Evolutionary conservation across 2,329 filamentous ascomycete species (phyloP).

Genomic region (Alternaria longipes): DNA sequence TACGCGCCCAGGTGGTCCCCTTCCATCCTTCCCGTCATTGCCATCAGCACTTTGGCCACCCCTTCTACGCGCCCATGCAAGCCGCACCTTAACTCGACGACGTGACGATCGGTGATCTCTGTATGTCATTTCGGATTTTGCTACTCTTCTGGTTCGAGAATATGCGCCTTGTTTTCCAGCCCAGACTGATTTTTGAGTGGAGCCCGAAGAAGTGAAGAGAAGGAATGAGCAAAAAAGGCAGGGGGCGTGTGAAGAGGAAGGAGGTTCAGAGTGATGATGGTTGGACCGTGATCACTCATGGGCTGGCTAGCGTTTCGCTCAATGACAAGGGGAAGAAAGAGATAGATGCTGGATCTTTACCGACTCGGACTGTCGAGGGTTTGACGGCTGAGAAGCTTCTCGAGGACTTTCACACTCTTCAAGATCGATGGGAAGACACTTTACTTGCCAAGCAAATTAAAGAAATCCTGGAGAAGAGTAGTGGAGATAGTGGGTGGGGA

Average conservation of each 20-base stretch:
- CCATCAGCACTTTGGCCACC: not conserved
- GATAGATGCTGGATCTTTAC: constrained; percentile 16
- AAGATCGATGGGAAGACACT: constrained; percentile 36
- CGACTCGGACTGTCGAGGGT: constrained; percentile 27
- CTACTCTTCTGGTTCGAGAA: not conserved
- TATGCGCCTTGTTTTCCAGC: not conserved
- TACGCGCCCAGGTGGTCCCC: constrained; percentile 10
- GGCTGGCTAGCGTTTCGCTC: constrained; percentile 22
- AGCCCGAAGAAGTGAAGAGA: not conserved
- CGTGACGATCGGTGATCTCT: constrained; percentile 5
- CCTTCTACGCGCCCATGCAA: constrained; percentile 32
- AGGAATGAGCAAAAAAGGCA: constrained; percentile 11
- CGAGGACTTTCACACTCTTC: constrained; percentile 32
- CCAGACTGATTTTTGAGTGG: not conserved
- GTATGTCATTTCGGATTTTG: not conserved
- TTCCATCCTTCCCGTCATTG: constrained; percentile 1
- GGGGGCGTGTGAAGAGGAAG: constrained; percentile 42
- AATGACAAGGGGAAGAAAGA: constrained; percentile 2
- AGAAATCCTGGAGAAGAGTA: constrained; percentile 13
- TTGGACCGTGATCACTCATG: constrained; percentile 51
- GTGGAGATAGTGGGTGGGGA: constrained; percentile 23
- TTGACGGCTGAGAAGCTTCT: constrained; percentile 38
- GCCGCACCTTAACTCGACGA: constrained; percentile 34
- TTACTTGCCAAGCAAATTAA: constrained; percentile 33
- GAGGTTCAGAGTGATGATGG: constrained; percentile 44